These are phyloP conservation scores for Starmerella gropengiesseri DNA, from an alignment of 805 yeast species.

Conservation along the genomic window DNA sequence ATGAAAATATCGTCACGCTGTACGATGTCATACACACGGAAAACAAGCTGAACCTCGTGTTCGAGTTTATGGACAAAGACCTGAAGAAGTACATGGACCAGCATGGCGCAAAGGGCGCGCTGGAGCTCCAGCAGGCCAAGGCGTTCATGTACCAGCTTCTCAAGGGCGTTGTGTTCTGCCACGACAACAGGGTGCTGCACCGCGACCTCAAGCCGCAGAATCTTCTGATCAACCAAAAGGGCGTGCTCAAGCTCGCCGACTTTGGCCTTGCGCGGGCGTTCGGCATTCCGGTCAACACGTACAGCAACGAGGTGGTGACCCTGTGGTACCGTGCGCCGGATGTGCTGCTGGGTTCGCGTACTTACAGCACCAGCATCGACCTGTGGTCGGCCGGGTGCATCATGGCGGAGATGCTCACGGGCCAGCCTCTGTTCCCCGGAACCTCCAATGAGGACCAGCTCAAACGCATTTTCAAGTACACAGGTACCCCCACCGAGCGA, in stretches of 20 bases:
- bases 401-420: slow-evolving; percentile 97
- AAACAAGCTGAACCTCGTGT: slow-evolving; percentile 84
- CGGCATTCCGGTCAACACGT: slow-evolving; percentile 96
- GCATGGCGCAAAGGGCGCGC: slow-evolving; percentile 64
- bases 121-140: slow-evolving; percentile 63
- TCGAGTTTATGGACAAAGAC: slow-evolving; percentile 88
- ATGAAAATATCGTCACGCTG: slow-evolving; percentile 81
- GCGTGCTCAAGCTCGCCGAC: slow-evolving; percentile 88
- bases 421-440: slow-evolving; percentile 93
- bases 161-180: slow-evolving; percentile 80
- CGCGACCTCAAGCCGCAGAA: slow-evolving; percentile 90
- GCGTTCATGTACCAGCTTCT: slow-evolving; percentile 90
- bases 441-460: slow-evolving; percentile 93
- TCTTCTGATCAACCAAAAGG: slow-evolving; percentile 74
- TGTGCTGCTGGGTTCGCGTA: slow-evolving; percentile 85
- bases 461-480: slow-evolving; percentile 75
- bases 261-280: slow-evolving; percentile 96
- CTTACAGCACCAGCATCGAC: slow-evolving; percentile 92
- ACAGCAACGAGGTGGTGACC: slow-evolving; percentile 94
- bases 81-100: slow-evolving; percentile 89
- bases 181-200: slow-evolving; percentile 72
- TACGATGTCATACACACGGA: slow-evolving; percentile 96
- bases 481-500: slow-evolving; percentile 94
- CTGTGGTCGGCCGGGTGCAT: slow-evolving; percentile 99
- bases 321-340: slow-evolving; percentile 98